phyloP scores from a whole-genome alignment of 768 basidiomycete genomes.

The Trametes punicea region DNA sequence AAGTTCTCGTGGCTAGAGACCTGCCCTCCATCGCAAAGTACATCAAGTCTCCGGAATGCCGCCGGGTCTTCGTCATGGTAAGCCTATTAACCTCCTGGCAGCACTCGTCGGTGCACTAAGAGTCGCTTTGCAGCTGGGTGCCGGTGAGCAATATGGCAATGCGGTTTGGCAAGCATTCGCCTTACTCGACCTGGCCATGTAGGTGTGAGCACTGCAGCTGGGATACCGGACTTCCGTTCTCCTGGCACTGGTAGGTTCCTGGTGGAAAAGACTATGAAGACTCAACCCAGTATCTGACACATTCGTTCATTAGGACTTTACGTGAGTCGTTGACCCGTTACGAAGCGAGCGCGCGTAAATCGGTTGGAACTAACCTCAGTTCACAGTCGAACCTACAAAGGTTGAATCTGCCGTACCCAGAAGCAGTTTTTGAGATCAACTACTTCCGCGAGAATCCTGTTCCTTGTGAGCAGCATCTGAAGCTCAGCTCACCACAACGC shows the following conservation, averaged over 20 bases:
- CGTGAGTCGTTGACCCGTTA: constrained; percentile 8
- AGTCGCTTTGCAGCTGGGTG: constrained; percentile 50
- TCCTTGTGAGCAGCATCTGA: constrained; percentile 53
- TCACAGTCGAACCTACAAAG: constrained; percentile 70
- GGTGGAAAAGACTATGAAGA: no score
- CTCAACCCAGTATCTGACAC: no score
- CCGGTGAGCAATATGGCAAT: constrained; percentile 45
- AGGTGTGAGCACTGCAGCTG: constrained; percentile 42
- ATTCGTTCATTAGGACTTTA: constrained; percentile 23
- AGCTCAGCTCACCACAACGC: not conserved
- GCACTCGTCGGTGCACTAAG: not conserved
- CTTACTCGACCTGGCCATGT: not conserved
- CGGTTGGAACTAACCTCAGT: no score
- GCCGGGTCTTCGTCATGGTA: constrained; percentile 74
- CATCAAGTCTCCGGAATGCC: constrained; percentile 65
- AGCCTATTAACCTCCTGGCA: constrained; percentile 18
- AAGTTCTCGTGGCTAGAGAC: constrained; percentile 35
- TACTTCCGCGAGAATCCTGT: constrained; percentile 80
- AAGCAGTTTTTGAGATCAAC: constrained; percentile 91
- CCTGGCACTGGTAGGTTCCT: constrained; percentile 39
- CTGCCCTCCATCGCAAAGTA: constrained; percentile 55
- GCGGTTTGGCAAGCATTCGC: not conserved
- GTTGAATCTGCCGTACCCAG: constrained; percentile 83
- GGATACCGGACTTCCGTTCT: constrained; percentile 53
- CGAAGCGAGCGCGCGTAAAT: no score